Percentiles rank a stretch among this genome's conserved stretches.
Conservation (phyloP, 1,139 yeast genomes). For the Candida dubliniensis region DNA sequence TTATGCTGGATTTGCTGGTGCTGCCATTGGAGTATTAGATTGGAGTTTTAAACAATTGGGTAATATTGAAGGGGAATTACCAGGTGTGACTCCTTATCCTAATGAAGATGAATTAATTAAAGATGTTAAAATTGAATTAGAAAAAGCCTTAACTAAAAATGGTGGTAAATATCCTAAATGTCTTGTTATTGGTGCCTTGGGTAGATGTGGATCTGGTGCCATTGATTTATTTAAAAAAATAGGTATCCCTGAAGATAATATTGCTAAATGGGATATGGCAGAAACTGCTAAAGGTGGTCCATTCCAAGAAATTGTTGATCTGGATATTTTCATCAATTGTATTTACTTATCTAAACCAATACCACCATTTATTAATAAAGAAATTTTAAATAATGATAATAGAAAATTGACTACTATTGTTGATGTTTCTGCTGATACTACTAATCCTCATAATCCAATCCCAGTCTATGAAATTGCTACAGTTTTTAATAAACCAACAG, state of each 20-base stretch:
- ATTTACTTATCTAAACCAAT: slow-evolving; percentile 91
- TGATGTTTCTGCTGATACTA: slow-evolving; percentile 97
- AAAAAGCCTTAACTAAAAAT: slow-evolving; percentile 55
- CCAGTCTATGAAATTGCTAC: slow-evolving; percentile 92
- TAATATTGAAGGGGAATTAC: slow-evolving; percentile 60
- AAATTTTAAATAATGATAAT: slow-evolving; percentile 57
- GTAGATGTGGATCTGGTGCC: slow-evolving; percentile 99
- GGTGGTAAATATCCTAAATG: slow-evolving; percentile 75
- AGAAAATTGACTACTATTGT: slow-evolving; percentile 90
- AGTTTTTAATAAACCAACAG: slow-evolving; percentile 88
- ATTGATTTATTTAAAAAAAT: slow-evolving; percentile 74
- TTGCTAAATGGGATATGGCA: slow-evolving; percentile 92
- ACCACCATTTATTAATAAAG: slow-evolving; percentile 81
- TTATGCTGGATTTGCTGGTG: slow-evolving; percentile 99
- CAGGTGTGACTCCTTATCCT: slow-evolving; percentile 79
- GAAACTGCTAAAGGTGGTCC: slow-evolving; percentile 98
- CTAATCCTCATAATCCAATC: slow-evolving; percentile 96
- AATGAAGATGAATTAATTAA: slow-evolving; percentile 72
- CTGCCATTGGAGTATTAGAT: slow-evolving; percentile 90
- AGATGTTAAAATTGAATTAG: slow-evolving; percentile 65
- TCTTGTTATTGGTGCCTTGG: slow-evolving; percentile 93
- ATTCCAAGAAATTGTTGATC: slow-evolving; percentile 81
- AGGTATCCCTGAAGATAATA: slow-evolving; percentile 84
- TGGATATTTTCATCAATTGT: slow-evolving; percentile 93
- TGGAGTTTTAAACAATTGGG: slow-evolving; percentile 91